Percentiles rank a stretch among this genome's conserved stretches.
phyloP scores from a whole-genome alignment of 2,329 filamentous ascomycete genomes.

The Diaporthe sp. region DNA sequence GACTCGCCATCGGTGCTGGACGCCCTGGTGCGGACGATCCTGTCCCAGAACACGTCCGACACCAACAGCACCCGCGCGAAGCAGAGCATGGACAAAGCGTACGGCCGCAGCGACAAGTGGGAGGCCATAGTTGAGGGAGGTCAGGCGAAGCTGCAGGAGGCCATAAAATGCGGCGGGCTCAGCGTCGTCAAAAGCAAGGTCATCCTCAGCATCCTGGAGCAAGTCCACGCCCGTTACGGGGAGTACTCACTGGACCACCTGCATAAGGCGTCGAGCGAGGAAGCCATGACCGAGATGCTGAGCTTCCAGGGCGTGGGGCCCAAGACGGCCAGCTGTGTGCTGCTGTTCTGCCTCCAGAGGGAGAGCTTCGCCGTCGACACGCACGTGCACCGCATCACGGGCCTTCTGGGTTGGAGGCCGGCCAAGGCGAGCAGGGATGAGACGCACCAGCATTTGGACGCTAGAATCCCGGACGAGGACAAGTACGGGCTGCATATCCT shows the following conservation, averaged over 20 bases:
- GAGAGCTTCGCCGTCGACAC: constrained; percentile 67
- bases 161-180: constrained; percentile 80
- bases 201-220: constrained; percentile 77
- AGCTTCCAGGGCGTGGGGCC: constrained; percentile 65
- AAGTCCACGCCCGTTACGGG: constrained; percentile 65
- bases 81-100: constrained; percentile 59
- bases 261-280: constrained; percentile 56
- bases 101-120: constrained; percentile 60
- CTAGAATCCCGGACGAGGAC: constrained; percentile 59
- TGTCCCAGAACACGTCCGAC: constrained; percentile 67
- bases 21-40: constrained; percentile 64
- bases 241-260: constrained; percentile 64
- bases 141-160: constrained; percentile 60
- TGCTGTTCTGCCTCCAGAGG: constrained; percentile 64
- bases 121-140: constrained; percentile 57
- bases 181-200: constrained; percentile 79
- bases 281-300: constrained; percentile 64
- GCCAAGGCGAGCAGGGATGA: constrained; percentile 56
- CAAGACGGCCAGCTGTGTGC: constrained; percentile 67
- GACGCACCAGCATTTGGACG: constrained; percentile 65
- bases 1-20: constrained; percentile 65
- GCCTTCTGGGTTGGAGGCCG: constrained; percentile 64
- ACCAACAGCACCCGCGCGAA: constrained; percentile 72
- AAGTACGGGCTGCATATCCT: constrained; percentile 66
- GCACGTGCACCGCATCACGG: constrained; percentile 64